Percentiles rank a stretch among this genome's conserved stretches.
Evolutionary conservation across 495 filamentous ascomycete genomes (phyloP).

Genomic region (Podospora pseudoanserina): DNA sequence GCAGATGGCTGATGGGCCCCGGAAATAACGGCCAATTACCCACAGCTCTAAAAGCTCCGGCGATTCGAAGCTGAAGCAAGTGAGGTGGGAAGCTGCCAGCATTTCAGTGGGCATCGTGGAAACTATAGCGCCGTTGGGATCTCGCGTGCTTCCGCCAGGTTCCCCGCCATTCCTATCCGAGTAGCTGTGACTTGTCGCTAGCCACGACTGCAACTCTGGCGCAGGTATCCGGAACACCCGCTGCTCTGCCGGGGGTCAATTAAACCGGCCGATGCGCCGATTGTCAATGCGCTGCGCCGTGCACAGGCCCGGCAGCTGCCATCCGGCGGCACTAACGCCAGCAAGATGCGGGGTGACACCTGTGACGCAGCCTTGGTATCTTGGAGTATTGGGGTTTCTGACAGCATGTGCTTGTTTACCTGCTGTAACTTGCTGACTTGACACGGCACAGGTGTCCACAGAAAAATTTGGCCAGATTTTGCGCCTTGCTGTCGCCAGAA

Average conservation of each 20-base stretch:
- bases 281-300: neutral
- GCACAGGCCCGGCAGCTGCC: conserved; percentile 3
- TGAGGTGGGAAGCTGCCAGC: neutral
- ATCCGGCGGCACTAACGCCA: conserved; percentile 1
- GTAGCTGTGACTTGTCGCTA: neutral
- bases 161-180: conserved; percentile 4
- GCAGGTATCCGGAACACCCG: neutral
- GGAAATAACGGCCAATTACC: neutral
- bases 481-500: neutral
- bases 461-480: neutral
- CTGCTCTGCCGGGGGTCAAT: neutral
- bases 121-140: neutral
- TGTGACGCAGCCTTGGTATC: conserved; percentile 1
- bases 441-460: neutral
- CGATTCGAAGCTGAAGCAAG: too few species aligned
- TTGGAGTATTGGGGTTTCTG: neutral
- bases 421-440: too few species aligned
- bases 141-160: neutral
- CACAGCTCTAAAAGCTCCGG: neutral
- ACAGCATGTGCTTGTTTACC: neutral
- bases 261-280: neutral
- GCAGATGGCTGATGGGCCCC: too few species aligned
- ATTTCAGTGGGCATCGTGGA: neutral
- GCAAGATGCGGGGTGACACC: neutral
- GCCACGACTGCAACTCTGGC: neutral